Percentiles rank a stretch among this genome's conserved stretches.
Conservation (phyloP, 2,329 filamentous ascomycete species). For the Gnomoniopsis sp. region DNA sequence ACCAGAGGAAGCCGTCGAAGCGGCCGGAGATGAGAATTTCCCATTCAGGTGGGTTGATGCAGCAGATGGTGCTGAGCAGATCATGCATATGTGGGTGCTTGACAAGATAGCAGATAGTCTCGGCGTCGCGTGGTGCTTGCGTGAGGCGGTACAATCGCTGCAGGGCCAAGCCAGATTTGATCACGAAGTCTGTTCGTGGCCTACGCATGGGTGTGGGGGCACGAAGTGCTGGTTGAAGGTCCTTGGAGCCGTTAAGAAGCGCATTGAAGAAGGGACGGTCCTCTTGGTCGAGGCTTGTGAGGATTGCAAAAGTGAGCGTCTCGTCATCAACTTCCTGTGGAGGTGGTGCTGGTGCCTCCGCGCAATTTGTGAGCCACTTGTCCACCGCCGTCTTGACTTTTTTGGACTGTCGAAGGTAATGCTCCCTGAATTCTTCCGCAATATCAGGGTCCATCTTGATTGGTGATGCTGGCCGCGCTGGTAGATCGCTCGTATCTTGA, state of each 20-base stretch:
- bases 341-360: constrained; percentile 67
- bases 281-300: constrained; percentile 76
- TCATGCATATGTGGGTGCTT: constrained; percentile 80
- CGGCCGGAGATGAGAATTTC: constrained; percentile 90
- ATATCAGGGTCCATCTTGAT: constrained; percentile 88
- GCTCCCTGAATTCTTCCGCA: constrained; percentile 86
- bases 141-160: constrained; percentile 80
- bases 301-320: constrained; percentile 87
- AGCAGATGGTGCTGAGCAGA: constrained; percentile 79
- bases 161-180: constrained; percentile 72
- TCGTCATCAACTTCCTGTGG: constrained; percentile 92
- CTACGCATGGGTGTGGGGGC: constrained; percentile 68
- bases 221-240: constrained; percentile 53
- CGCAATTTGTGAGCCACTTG: constrained; percentile 80
- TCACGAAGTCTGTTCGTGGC: constrained; percentile 68
- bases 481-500: constrained; percentile 59
- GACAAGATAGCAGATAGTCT: constrained; percentile 80
- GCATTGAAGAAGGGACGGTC: constrained; percentile 81
- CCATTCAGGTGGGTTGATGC: constrained; percentile 92
- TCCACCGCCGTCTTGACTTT: constrained; percentile 92
- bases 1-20: constrained; percentile 90
- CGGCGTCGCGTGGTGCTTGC: constrained; percentile 74
- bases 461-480: constrained; percentile 56
- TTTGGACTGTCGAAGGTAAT: constrained; percentile 87
- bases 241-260: constrained; percentile 61